Percentiles rank a stretch among this genome's conserved stretches.
Conservation (phyloP, 371 early-diverging fungal genomes). For the Lichtheimia ornata region DNA sequence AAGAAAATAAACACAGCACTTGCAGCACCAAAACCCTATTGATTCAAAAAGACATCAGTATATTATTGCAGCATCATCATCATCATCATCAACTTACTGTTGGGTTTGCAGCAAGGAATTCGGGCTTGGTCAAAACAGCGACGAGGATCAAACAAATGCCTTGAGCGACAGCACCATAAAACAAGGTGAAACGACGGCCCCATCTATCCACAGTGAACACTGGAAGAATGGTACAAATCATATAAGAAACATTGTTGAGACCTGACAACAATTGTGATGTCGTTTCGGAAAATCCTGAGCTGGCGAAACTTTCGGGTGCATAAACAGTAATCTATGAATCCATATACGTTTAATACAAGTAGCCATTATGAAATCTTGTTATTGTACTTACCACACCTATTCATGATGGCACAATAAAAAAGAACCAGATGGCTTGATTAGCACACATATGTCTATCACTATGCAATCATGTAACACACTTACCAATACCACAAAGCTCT, state of each 20-base stretch:
- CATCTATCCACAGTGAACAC: conserved; percentile 41
- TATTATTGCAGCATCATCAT: no score
- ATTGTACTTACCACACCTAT: no score
- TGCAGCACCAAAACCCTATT: conserved; percentile 29
- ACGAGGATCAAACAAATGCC: conserved; percentile 38
- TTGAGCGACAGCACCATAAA: conserved; percentile 41
- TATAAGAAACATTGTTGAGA: conserved; percentile 37
- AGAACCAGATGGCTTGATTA: not conserved
- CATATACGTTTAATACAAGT: not conserved
- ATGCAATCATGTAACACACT: no score
- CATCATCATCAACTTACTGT: conserved; percentile 2
- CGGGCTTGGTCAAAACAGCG: conserved; percentile 38
- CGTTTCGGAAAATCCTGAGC: conserved; percentile 31
- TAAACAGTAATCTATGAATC: conserved; percentile 34
- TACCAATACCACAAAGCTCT: conserved; percentile 40
- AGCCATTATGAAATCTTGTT: not conserved
- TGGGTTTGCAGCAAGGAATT: conserved; percentile 27
- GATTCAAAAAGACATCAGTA: conserved; percentile 17
- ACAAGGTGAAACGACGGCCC: conserved; percentile 40
- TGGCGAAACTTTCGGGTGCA: conserved; percentile 35
- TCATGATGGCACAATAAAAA: conserved; percentile 9
- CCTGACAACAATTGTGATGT: conserved; percentile 42
- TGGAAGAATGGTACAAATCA: conserved; percentile 38
- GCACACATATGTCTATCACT: no score
- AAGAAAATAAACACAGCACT: conserved; percentile 37